Base-by-base conservation (phyloP, 2,329 filamentous ascomycete species). In the Shiraia sp. region DNA sequence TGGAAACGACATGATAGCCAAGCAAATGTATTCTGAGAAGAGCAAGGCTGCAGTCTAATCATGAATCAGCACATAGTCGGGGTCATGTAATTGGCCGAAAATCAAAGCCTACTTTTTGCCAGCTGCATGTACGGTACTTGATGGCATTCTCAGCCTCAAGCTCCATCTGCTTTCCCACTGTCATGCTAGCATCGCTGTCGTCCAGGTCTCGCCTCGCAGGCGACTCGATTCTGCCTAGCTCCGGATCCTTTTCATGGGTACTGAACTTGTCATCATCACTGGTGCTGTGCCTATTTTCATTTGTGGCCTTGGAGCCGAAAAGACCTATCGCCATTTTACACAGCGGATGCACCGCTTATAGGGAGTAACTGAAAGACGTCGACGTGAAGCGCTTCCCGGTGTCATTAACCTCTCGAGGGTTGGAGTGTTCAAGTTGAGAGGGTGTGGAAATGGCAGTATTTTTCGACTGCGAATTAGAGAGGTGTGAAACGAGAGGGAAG, bases 1-100 rank as follows among this genome's bases (percentile, higher is more conserved):
- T 0, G 91, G 91, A 57, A 96, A 96, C 36, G 88, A 95, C 90
- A 96, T 96, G 65, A 96, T 96, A 15, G 81, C 81, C 71, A 96
- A 74, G 67, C 90, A 95, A 45, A 96, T 96, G 68, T 96, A 96
- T 75, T 96, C 91, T 36, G 89, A 93, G 72, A 96, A 96, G 36
- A 96, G 82, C 55, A 96, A 70, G 1, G 86, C 90, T 0, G 91
- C 90, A 38, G 91, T 96, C 86, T 87, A 59, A 6, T 10, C 2
- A 14, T 3, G 12, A 40, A 36, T 61, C 33, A 63, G 47, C n/a
- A 39, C 19, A 22, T 5, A 5, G 8, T 24, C 15, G 6, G 3
- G 22, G 26, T 28, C n/a, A 27, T 10, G 10, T 30, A 28, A 14
- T 37, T 24, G 26, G 38, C 8, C 8, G 8, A 42, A 19, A 12